phyloP scores from a whole-genome alignment of 352 stramenopile species.

The Phytophthora hybrid region DNA sequence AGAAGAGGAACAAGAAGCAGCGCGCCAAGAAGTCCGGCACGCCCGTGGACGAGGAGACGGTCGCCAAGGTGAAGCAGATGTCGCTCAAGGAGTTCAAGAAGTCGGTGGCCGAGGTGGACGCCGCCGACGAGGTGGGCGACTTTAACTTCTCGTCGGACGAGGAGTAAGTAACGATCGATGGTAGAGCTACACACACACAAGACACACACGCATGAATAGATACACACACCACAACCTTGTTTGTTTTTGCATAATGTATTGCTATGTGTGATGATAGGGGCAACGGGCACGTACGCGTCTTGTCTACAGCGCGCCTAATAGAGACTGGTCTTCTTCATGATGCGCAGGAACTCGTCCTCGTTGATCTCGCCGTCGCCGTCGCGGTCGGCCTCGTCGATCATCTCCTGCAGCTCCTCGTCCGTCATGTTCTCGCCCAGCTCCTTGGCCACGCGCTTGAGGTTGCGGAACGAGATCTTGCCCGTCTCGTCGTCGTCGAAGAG shows the following conservation, averaged over 20 bases:
- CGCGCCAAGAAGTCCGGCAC: conserved; percentile 42
- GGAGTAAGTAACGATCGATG: conserved; percentile 40
- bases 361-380: conserved; percentile 97
- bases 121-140: conserved; percentile 78
- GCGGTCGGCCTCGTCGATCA: conserved; percentile 97
- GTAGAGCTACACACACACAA: conserved; percentile 1
- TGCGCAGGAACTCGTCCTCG: conserved; percentile 96
- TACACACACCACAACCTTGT: neutral
- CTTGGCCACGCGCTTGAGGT: conserved; percentile 97
- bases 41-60: conserved; percentile 67
- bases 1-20: conserved; percentile 49
- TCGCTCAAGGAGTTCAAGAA: conserved; percentile 86
- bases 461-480: conserved; percentile 96
- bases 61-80: conserved; percentile 83
- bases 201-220: conserved; percentile 20
- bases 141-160: conserved; percentile 84
- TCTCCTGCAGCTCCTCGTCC: conserved; percentile 97
- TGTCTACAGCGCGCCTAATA: conserved; percentile 50
- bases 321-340: conserved; percentile 97
- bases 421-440: conserved; percentile 98
- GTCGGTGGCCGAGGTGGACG: conserved; percentile 76
- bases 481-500: conserved; percentile 98
- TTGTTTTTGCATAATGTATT: conserved; percentile 22
- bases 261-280: conserved; percentile 3
- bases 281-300: neutral